These are phyloP conservation scores for Penicillium sp. DNA, from an alignment of 2,329 filamentous ascomycete species.

Conservation along the genomic window DNA sequence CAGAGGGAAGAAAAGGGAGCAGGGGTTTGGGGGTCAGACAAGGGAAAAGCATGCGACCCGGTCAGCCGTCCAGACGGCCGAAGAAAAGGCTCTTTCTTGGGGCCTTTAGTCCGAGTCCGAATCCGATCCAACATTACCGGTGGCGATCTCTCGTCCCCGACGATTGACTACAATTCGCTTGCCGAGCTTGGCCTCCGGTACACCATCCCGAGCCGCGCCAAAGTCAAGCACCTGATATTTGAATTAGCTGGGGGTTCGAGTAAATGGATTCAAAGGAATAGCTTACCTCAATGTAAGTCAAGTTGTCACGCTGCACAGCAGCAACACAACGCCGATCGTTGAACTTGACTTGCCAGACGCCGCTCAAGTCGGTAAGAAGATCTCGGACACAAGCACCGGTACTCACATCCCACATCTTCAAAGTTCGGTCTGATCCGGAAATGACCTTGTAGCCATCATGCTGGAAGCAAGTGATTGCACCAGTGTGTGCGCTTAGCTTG, in stretches of 20 bases:
- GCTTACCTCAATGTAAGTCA: conserved; percentile 92
- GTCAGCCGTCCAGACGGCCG: no score
- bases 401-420: conserved; percentile 98
- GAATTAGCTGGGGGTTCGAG: conserved; percentile 8
- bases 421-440: conserved; percentile 85
- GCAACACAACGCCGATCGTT: conserved; percentile 92
- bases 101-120: conserved; percentile 22
- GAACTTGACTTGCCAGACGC: conserved; percentile 99
- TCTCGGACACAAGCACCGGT: conserved; percentile 91
- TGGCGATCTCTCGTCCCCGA: conserved; percentile 33
- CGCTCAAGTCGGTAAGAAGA: conserved; percentile 82
- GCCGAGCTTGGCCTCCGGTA: conserved; percentile 69
- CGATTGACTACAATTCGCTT: conserved; percentile 58
- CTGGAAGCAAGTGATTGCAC: conserved; percentile 97
- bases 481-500: conserved; percentile 86
- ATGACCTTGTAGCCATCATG: conserved; percentile 96
- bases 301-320: conserved; percentile 82
- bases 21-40: no score
- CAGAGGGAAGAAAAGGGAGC: conserved; percentile 4
- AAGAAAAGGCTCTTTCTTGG: not conserved
- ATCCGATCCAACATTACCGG: conserved; percentile 29
- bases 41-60: no score
- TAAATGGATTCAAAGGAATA: conserved; percentile 8
- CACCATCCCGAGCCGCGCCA: conserved; percentile 83
- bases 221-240: conserved; percentile 81